Evolutionary conservation across 2,329 filamentous ascomycete genomes (phyloP), one percentile per base, ranked within the genome.

Genomic region (Aspergillus nomiae): DNA sequence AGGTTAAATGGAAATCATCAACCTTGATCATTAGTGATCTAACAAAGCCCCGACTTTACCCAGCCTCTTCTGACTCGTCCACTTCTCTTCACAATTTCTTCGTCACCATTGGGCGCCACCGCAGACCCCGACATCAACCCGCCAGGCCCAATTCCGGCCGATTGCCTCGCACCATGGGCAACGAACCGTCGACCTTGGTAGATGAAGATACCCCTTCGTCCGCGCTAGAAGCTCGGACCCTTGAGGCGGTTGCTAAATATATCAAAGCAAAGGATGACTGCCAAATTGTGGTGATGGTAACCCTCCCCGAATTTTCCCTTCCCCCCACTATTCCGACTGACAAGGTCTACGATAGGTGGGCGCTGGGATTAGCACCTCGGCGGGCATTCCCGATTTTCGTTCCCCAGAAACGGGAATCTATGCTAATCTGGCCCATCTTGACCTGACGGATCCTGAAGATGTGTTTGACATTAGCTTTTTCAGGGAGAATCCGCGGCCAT

Each of bases 391-490:
- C 65, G 95, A 99, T 79, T 99, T 98, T 77, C 87, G 95, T 67
- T 96, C 93, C 2, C 94, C 94, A 65, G 90, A 92, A 62, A 98
- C 94, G 0, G 95, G 95, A 3, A 86, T 99, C 12, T 99, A 99
- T 77, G 90, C 92, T 71, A 98, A 98, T 73, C 88, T 99, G 34
- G 90, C 91, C 26, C 87, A 91, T 58, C 86, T 98, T 36, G 88
- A 96, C 64, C 85, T 99, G 0, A 94, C 94, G 0, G 90, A 94
- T 71, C 90, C 94, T 26, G 93, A 98, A 80, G 94, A 92, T 38
- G 92, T 98, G 51, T 98, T 99, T 78, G 93, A 97, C 73, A 94
- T 99, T 67, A 83, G 84, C 63, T 99, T 92, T 83, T 99, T 99
- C 81, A 86, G 90, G 65, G 74, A 89, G 50, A 90, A 96, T 67